phyloP scores from a whole-genome alignment of 106 monocot species.

The Dendrobium catenatum region DNA sequence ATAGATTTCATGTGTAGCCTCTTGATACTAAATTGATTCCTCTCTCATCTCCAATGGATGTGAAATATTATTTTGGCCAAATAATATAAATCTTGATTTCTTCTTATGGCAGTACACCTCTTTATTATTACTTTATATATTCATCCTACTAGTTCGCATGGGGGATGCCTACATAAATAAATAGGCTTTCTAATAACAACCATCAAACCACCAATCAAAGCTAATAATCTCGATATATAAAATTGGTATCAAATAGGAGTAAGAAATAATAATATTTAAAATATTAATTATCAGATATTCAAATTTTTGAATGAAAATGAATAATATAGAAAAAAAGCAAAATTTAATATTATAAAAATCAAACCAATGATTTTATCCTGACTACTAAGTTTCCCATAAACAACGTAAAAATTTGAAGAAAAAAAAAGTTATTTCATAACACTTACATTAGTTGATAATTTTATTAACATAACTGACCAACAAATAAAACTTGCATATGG shows the following conservation, averaged over 20 bases:
- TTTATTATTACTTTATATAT: no score
- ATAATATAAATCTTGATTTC: not conserved
- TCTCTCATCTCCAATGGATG: not conserved
- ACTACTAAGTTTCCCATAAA: not conserved
- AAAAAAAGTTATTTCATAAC: not conserved
- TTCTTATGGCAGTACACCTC: not conserved
- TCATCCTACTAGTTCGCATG: no score
- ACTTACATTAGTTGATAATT: not conserved
- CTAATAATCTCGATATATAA: no score
- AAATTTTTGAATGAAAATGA: no score
- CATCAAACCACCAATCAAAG: no score
- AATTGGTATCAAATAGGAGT: no score
- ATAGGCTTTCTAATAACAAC: no score
- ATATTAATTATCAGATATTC: no score
- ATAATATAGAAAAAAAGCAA: no score
- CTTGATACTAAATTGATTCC: not conserved
- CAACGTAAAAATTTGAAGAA: not conserved
- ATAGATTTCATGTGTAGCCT: not conserved
- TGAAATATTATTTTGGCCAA: not conserved
- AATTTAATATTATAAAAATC: not conserved
- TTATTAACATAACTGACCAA: not conserved
- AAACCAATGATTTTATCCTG: not conserved
- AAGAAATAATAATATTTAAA: no score
- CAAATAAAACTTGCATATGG: not conserved
- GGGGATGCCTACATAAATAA: no score